Evolutionary conservation across 176 grass and related monocot genomes (phyloP).

Genomic region (Secale cereale): DNA sequence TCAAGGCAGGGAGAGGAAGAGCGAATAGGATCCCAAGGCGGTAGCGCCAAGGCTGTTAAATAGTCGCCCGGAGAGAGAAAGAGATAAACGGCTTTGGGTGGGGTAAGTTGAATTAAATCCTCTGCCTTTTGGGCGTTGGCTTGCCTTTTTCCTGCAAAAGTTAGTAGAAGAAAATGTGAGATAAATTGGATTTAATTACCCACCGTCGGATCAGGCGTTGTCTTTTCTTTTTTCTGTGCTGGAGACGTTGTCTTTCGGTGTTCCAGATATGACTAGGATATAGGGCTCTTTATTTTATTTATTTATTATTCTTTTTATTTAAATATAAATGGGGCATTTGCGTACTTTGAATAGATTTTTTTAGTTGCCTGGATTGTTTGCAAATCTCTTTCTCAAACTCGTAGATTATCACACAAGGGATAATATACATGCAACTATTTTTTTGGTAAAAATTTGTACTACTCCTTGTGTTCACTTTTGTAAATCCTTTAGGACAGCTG

Average conservation of each 20-base stretch:
- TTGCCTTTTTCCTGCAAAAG: neutral
- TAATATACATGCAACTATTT: neutral
- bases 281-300: neutral
- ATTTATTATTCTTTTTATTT: no score
- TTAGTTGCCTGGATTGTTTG: no score
- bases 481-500: no score
- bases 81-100: neutral
- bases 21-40: neutral
- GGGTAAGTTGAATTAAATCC: conserved; percentile 6
- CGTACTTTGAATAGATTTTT: no score
- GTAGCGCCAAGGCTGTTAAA: conserved; percentile 53
- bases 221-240: neutral
- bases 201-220: neutral
- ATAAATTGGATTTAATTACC: neutral
- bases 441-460: neutral
- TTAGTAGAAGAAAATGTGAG: neutral
- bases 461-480: no score
- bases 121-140: neutral
- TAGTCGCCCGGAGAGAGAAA: conserved; percentile 18
- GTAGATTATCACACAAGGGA: no score
- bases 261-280: neutral
- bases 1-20: neutral
- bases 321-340: no score
- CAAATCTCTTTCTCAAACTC: no score
- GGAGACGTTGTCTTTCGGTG: neutral